These are phyloP conservation scores for Trichoderma orchidacearum DNA, from an alignment of 495 filamentous ascomycete genomes.

Conservation along the genomic window DNA sequence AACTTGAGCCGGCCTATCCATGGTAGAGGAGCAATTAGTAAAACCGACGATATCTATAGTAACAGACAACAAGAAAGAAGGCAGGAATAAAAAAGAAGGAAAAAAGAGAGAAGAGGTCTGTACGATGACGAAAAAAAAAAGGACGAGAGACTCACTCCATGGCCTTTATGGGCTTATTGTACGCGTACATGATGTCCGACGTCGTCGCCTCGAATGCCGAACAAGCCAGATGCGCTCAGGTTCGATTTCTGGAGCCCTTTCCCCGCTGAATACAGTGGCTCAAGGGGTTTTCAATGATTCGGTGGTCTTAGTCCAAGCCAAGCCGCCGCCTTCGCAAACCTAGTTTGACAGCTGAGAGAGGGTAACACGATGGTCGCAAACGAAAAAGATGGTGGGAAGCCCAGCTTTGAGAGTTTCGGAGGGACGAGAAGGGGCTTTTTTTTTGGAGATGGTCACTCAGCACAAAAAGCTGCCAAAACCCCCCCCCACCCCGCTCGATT, in stretches of 20 bases:
- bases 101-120: background rate
- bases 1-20: background rate
- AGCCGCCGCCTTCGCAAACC: too few relatives aligned
- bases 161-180: conserved; percentile 2
- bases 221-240: too few relatives aligned
- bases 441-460: too few relatives aligned
- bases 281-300: too few relatives aligned
- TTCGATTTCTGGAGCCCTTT: background rate
- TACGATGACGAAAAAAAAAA: background rate
- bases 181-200: conserved; percentile 2
- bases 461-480: background rate
- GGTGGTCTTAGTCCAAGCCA: too few relatives aligned
- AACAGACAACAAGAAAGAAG: background rate
- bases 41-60: background rate
- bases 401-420: background rate
- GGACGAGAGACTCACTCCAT: conserved; percentile 1
- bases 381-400: too few relatives aligned
- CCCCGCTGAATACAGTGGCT: background rate
- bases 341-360: too few relatives aligned
- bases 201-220: background rate
- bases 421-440: background rate
- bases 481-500: background rate
- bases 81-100: background rate
- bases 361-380: too few relatives aligned
- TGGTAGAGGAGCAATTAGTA: background rate